Percentiles rank a stretch among this genome's conserved stretches.
Evolutionary conservation across 441 rosid genomes (phyloP).

Genomic region (Erodium texanum): DNA sequence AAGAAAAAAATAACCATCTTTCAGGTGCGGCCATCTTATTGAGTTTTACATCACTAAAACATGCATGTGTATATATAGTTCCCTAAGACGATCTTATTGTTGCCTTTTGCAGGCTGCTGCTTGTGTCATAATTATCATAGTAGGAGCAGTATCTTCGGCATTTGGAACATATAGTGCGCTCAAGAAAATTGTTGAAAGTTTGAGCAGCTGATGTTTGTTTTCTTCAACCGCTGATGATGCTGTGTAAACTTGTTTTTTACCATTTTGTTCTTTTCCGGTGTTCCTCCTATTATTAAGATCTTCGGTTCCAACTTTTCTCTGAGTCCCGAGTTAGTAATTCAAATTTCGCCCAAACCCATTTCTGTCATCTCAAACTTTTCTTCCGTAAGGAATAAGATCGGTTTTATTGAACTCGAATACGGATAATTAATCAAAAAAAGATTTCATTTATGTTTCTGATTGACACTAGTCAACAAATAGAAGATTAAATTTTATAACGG

Average conservation of each 20-base stretch:
- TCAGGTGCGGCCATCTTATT: neutral
- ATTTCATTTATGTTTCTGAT: too few species aligned
- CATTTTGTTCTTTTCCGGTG: neutral
- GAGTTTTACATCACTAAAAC: too few species aligned
- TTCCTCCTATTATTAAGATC: neutral
- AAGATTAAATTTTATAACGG: too few species aligned
- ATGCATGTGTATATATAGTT: too few species aligned
- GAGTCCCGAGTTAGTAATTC: neutral
- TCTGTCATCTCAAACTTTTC: neutral
- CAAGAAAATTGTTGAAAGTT: constrained; percentile 44
- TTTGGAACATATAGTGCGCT: constrained; percentile 63
- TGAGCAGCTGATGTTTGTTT: constrained; percentile 26
- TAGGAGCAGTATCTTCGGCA: constrained; percentile 49
- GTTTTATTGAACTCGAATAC: too few species aligned
- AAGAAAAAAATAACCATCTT: neutral
- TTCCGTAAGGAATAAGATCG: too few species aligned
- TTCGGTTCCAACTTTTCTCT: neutral
- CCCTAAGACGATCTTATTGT: neutral
- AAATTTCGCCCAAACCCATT: neutral
- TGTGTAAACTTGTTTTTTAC: neutral
- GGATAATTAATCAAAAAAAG: too few species aligned
- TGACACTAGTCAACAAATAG: too few species aligned
- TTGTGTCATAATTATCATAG: constrained; percentile 47
- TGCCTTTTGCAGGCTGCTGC: constrained; percentile 32
- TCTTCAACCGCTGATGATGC: neutral